Percentiles rank a stretch among this genome's conserved stretches.
phyloP scores from a whole-genome alignment of 768 basidiomycete species.

The Tulasnella calospora region DNA sequence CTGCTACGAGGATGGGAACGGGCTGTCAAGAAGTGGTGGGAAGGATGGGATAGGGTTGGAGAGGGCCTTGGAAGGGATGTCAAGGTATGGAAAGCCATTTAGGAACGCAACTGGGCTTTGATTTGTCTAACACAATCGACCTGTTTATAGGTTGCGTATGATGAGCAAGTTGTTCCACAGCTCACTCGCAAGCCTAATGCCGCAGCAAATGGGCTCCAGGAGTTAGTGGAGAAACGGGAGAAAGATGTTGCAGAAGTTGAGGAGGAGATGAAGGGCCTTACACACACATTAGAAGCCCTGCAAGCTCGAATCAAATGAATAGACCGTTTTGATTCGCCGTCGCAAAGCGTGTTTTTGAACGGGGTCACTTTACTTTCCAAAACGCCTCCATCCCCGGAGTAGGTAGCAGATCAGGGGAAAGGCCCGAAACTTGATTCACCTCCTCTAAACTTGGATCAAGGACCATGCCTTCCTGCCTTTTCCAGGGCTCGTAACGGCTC shows the following conservation, averaged over 20 bases:
- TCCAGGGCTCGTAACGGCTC: too few relatives aligned
- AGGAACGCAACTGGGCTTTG: neutral
- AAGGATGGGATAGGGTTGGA: conserved; percentile 58
- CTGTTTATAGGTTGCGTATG: neutral
- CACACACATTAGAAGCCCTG: neutral
- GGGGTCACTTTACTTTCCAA: too few relatives aligned
- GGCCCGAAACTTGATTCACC: too few relatives aligned
- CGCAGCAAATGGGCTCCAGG: neutral
- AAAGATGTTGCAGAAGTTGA: conserved; percentile 11
- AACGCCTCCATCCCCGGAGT: neutral
- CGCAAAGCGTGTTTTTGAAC: neutral
- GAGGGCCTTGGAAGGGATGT: conserved; percentile 62
- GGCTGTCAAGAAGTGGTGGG: conserved; percentile 61
- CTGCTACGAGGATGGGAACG: conserved; percentile 59
- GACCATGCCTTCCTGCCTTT: too few relatives aligned
- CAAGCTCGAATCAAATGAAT: conserved; percentile 8
- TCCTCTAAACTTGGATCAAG: too few relatives aligned
- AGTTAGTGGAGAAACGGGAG: neutral
- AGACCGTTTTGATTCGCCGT: neutral
- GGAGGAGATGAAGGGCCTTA: neutral
- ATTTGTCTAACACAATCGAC: neutral
- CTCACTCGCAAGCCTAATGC: neutral
- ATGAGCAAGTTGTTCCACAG: neutral
- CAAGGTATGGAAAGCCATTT: conserved; percentile 41
- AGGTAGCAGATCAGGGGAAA: neutral